A percentile compares a stretch with the other conserved stretches of the same genome.
Evolutionary conservation across 805 yeast genomes (phyloP).

Genomic region (Schwanniomyces polymorphus): DNA sequence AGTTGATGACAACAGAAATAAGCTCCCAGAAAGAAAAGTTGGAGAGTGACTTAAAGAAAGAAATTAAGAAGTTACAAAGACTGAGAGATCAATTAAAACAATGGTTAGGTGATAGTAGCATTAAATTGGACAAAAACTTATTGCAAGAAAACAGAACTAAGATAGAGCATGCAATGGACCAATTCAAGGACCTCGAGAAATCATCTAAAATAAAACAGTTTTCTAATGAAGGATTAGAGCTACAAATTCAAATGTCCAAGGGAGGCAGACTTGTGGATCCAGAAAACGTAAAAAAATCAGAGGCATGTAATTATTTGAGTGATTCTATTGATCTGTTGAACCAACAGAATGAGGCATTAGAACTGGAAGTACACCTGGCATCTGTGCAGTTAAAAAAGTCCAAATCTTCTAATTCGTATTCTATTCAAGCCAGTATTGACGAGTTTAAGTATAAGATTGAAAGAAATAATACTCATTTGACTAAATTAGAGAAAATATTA

Average conservation of each 20-base stretch:
- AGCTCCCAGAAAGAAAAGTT: constrained; percentile 90
- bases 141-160: constrained; percentile 62
- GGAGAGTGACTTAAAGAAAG: constrained; percentile 89
- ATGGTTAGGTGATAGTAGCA: constrained; percentile 90
- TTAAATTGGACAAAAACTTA: constrained; percentile 61
- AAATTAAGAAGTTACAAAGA: constrained; percentile 91
- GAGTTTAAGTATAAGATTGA: constrained; percentile 64
- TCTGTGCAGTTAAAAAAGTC: constrained; percentile 40
- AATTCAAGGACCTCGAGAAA: constrained; percentile 92
- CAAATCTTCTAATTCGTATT: constrained; percentile 50
- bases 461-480: constrained; percentile 77
- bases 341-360: constrained; percentile 76
- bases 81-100: constrained; percentile 92
- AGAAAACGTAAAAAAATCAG: constrained; percentile 75
- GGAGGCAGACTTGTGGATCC: constrained; percentile 55
- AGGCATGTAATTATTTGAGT: constrained; percentile 67
- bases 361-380: constrained; percentile 55
- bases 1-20: constrained; percentile 76
- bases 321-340: constrained; percentile 76
- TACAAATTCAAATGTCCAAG: constrained; percentile 45
- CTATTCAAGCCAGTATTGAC: constrained; percentile 53
- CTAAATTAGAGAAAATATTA: constrained; percentile 73
- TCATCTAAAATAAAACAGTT: constrained; percentile 92
- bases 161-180: constrained; percentile 92
- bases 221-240: constrained; percentile 86